A percentile compares a stretch with the other conserved stretches of the same genome.
Evolutionary conservation across 495 filamentous ascomycete species (phyloP).

Genomic region (Penicillium samsonianum): DNA sequence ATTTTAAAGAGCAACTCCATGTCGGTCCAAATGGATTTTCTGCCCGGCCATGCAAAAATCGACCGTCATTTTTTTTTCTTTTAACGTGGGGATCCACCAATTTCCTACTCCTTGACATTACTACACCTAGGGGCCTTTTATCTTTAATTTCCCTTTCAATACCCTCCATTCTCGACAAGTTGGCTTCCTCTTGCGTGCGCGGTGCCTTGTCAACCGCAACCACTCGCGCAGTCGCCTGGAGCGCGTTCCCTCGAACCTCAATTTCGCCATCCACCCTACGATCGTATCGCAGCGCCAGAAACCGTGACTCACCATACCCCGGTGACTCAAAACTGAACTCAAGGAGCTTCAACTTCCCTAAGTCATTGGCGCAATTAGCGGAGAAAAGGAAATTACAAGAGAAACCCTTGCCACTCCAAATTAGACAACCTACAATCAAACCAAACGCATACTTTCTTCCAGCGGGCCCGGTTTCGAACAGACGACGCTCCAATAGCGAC

Average conservation of each 20-base stretch:
- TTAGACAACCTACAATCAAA: conserved; percentile 6
- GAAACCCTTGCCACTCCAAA: neutral
- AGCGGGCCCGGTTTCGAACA: neutral
- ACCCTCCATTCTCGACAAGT: conserved; percentile 32
- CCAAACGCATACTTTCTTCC: conserved; percentile 18
- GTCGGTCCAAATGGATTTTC: neutral
- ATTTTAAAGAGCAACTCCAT: neutral
- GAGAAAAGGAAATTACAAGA: neutral
- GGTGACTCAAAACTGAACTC: too few relatives aligned
- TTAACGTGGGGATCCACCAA: conserved; percentile 2
- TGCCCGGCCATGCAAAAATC: conserved; percentile 11
- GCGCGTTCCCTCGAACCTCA: conserved; percentile 17
- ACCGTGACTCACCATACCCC: neutral
- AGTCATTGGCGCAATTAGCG: neutral
- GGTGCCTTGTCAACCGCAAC: conserved; percentile 35
- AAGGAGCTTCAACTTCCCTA: neutral
- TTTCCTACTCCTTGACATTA: neutral
- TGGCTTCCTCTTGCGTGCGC: conserved; percentile 44
- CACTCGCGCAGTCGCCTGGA: conserved; percentile 29
- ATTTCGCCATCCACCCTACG: conserved; percentile 12
- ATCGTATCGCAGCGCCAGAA: conserved; percentile 15
- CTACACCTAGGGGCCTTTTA: neutral
- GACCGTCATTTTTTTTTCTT: neutral
- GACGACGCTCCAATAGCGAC: neutral
- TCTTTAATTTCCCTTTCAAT: conserved; percentile 3